Evolutionary conservation across 352 stramenopile species (phyloP).

Genomic region (Globisporangium cederbergense): DNA sequence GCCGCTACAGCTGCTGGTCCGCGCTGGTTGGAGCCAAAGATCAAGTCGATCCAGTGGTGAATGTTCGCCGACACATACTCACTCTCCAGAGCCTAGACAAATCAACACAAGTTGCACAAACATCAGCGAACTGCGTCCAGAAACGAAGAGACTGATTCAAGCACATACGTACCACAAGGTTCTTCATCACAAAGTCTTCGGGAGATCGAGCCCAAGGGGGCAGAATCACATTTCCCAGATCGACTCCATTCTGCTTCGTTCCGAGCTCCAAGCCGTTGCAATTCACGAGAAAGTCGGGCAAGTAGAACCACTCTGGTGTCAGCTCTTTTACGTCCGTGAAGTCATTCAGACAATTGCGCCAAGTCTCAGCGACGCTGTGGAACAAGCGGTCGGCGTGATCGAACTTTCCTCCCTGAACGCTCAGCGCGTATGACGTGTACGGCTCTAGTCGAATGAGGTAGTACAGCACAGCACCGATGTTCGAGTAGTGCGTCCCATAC

Average conservation of each 20-base stretch:
- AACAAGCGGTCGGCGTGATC: conserved; percentile 94
- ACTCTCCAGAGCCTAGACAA: conserved; percentile 71
- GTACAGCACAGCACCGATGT: conserved; percentile 96
- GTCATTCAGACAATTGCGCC: conserved; percentile 82
- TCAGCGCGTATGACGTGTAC: conserved; percentile 94
- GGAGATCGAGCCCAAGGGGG: conserved; percentile 83
- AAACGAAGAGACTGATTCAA: neutral
- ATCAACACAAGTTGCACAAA: neutral
- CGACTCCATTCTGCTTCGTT: conserved; percentile 71
- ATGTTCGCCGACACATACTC: conserved; percentile 82
- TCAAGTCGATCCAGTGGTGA: conserved; percentile 88
- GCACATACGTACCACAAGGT: conserved; percentile 68
- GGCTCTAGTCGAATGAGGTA: conserved; percentile 99
- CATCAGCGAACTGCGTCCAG: neutral
- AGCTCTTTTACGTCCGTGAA: conserved; percentile 94
- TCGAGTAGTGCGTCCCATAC: conserved; percentile 89
- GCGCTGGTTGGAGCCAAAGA: conserved; percentile 76
- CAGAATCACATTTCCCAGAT: conserved; percentile 93
- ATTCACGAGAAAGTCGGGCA: conserved; percentile 89
- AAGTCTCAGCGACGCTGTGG: conserved; percentile 88
- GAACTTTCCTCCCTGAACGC: conserved; percentile 95
- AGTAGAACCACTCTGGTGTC: conserved; percentile 94
- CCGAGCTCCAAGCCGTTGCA: conserved; percentile 82
- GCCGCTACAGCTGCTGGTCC: conserved; percentile 85
- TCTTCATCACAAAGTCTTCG: conserved; percentile 86